Percentiles rank a stretch among this genome's conserved stretches.
Conservation (phyloP, 257 asterid species). For the Nicotiana knightiana region DNA sequence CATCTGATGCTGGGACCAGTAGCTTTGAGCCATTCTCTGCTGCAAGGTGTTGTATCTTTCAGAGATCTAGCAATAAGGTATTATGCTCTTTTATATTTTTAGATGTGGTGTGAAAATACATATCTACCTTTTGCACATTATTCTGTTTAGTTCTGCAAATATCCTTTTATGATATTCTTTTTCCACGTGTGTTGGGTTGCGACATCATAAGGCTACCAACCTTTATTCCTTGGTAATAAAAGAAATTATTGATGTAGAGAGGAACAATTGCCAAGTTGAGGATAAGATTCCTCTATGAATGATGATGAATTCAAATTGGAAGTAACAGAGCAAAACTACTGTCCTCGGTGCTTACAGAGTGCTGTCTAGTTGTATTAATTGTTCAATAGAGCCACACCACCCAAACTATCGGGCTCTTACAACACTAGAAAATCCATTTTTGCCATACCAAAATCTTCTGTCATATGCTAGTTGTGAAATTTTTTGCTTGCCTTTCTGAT, state of each 20-base stretch:
- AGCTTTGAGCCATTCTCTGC: conserved; percentile 62
- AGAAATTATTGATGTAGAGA: neutral
- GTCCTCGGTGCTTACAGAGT: neutral
- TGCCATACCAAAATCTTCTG: neutral
- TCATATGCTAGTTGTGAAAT: neutral
- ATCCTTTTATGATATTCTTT: neutral
- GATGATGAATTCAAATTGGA: neutral
- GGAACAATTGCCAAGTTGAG: neutral
- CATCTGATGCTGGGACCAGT: conserved; percentile 37
- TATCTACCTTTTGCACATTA: neutral
- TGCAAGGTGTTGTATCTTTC: conserved; percentile 75
- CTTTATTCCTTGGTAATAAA: neutral
- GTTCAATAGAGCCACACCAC: neutral
- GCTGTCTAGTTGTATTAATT: neutral
- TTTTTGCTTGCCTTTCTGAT: neutral
- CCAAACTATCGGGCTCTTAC: neutral
- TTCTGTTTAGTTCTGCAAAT: neutral
- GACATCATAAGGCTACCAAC: neutral
- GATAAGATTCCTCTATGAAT: neutral
- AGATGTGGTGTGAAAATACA: neutral
- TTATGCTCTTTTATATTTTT: conserved; percentile 1
- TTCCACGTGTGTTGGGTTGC: neutral
- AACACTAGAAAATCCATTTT: neutral
- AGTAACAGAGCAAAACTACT: neutral
- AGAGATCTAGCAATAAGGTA: conserved; percentile 52